A percentile compares a stretch with the other conserved stretches of the same genome.
Conservation (phyloP, 1,139 yeast genomes). For the Kurtzmaniella quercitrusa region DNA sequence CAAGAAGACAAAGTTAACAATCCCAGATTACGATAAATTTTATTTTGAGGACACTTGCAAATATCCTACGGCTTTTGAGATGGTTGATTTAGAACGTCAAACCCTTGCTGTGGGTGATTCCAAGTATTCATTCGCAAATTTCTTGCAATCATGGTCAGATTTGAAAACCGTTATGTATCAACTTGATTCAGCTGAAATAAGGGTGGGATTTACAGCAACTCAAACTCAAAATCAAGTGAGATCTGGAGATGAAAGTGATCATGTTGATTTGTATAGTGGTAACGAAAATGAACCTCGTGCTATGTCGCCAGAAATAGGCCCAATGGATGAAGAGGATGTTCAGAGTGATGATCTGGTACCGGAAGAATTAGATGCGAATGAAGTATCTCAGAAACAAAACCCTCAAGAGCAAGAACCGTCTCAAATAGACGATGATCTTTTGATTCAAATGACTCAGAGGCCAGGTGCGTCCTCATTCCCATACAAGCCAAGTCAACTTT, state of each 20-base stretch:
- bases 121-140: background rate
- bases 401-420: background rate
- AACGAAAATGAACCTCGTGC: background rate
- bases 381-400: no score
- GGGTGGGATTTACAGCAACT: background rate
- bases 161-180: background rate
- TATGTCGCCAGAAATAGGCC: background rate
- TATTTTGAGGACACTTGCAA: constrained; percentile 15
- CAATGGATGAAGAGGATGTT: background rate
- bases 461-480: background rate
- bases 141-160: background rate
- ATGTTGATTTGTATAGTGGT: background rate
- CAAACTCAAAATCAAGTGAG: background rate
- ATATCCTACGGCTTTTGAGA: constrained; percentile 28
- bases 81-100: constrained; percentile 20
- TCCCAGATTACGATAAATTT: constrained; percentile 7
- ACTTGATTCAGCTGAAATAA: background rate
- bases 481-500: background rate
- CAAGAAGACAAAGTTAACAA: constrained; percentile 12
- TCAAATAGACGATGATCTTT: constrained; percentile 13
- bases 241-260: background rate
- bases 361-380: background rate
- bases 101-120: background rate
- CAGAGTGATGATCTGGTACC: background rate
- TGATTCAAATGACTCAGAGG: constrained; percentile 14